Conservation (phyloP, 257 asterid species). For the Solanum chilense region DNA sequence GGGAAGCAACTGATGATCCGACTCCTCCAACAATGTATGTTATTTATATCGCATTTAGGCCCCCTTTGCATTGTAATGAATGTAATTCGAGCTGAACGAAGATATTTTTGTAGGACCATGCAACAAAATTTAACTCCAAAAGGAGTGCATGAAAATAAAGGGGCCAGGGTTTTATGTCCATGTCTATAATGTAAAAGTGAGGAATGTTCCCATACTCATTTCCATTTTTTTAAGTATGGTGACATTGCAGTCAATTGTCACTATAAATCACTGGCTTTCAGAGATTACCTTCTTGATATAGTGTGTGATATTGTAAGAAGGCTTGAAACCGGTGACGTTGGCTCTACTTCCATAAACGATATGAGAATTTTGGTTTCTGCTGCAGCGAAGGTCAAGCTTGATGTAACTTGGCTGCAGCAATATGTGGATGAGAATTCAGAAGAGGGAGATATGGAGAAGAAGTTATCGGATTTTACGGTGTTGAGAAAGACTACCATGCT, state of each 20-base stretch:
- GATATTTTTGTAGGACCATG: not conserved
- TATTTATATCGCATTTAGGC: not conserved
- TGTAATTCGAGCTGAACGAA: not conserved
- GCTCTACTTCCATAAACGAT: too few relatives aligned
- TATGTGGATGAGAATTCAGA: too few relatives aligned
- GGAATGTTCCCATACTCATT: constrained; percentile 13
- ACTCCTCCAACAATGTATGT: not conserved
- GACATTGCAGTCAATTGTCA: too few relatives aligned
- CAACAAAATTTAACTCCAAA: not conserved
- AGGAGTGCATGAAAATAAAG: not conserved
- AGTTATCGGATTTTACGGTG: not conserved
- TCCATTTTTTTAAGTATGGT: not conserved
- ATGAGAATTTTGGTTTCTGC: too few relatives aligned
- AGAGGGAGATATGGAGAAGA: too few relatives aligned
- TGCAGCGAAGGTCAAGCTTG: too few relatives aligned
- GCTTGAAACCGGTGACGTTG: too few relatives aligned
- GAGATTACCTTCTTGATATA: too few relatives aligned
- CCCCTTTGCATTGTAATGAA: not conserved
- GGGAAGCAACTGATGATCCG: not conserved
- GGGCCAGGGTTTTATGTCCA: not conserved
- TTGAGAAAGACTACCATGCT: too few relatives aligned
- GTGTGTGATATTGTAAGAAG: too few relatives aligned
- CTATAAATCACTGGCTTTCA: too few relatives aligned
- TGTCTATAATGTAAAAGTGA: constrained; percentile 27
- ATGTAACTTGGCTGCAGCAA: too few relatives aligned